Conservation (phyloP, 768 basidiomycete species). For the Cystofilobasidium capitatum region DNA sequence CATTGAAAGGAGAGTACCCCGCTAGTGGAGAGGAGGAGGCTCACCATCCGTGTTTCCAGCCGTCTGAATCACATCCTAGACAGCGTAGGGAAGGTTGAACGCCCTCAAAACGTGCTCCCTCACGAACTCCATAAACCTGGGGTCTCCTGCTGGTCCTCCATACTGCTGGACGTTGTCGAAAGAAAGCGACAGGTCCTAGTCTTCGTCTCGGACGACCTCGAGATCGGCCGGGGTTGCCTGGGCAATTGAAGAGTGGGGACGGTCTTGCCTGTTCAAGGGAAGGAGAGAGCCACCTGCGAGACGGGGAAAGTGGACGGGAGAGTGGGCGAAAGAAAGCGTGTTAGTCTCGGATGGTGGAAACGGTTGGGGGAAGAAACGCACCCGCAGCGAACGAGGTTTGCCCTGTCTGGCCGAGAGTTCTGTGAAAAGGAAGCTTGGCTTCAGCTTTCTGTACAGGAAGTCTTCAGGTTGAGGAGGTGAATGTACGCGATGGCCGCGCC, state of each 20-base stretch:
- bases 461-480: too few relatives aligned
- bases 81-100: neutral
- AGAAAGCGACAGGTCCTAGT: neutral
- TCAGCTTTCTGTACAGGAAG: too few relatives aligned
- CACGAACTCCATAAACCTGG: neutral
- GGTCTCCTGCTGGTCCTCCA: neutral
- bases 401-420: too few relatives aligned
- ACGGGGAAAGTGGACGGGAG: neutral
- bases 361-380: too few relatives aligned
- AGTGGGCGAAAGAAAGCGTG: neutral
- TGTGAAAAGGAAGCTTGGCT: too few relatives aligned
- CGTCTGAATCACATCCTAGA: neutral
- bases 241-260: too few relatives aligned
- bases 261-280: neutral
- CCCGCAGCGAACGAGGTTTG: too few relatives aligned
- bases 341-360: neutral
- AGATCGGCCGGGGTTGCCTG: neutral
- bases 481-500: too few relatives aligned
- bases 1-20: too few relatives aligned
- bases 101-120: neutral
- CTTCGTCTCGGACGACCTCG: neutral
- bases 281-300: neutral
- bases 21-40: too few relatives aligned
- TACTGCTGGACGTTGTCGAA: neutral
- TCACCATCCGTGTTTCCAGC: neutral